A percentile compares a stretch with the other conserved stretches of the same genome.
Evolutionary conservation across 331 rosid genomes (phyloP).

Genomic region (Quercus lobata): DNA sequence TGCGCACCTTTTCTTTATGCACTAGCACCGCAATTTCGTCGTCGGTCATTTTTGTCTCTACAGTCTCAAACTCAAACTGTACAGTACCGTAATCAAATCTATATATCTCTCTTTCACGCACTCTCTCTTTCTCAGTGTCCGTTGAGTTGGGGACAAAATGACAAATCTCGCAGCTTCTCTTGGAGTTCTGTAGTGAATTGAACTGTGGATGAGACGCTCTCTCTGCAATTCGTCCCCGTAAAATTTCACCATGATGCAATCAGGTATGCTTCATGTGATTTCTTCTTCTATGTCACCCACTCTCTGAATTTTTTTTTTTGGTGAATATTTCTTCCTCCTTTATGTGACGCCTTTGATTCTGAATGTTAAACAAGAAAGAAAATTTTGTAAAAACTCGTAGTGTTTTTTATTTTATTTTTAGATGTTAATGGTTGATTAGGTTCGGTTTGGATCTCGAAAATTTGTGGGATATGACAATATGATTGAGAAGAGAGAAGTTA

Average conservation of each 20-base stretch:
- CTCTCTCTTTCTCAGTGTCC: neutral
- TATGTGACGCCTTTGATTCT: neutral
- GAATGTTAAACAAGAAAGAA: neutral
- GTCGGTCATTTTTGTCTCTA: too few relatives aligned
- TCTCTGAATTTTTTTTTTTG: neutral
- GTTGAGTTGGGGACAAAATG: neutral
- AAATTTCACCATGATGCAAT: slow-evolving; percentile 30
- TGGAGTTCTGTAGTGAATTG: neutral
- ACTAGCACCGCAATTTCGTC: too few relatives aligned
- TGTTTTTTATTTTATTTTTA: neutral
- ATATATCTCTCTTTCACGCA: neutral
- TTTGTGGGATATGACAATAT: neutral
- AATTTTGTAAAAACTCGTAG: neutral
- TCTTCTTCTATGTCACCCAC: neutral
- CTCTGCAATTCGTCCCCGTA: slow-evolving; percentile 8
- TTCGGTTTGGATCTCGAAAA: neutral
- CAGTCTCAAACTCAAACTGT: too few relatives aligned
- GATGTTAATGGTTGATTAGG: neutral
- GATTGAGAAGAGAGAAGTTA: too few relatives aligned
- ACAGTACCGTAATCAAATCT: neutral
- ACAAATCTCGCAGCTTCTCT: neutral
- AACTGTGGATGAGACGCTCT: neutral
- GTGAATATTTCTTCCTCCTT: neutral
- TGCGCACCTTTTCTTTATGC: too few relatives aligned
- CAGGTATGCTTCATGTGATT: slow-evolving; percentile 19